Percentiles rank a stretch among this genome's conserved stretches.
These are phyloP conservation scores for Globisporangium apiculatum DNA, from an alignment of 352 stramenopile genomes.

Conservation along the genomic window DNA sequence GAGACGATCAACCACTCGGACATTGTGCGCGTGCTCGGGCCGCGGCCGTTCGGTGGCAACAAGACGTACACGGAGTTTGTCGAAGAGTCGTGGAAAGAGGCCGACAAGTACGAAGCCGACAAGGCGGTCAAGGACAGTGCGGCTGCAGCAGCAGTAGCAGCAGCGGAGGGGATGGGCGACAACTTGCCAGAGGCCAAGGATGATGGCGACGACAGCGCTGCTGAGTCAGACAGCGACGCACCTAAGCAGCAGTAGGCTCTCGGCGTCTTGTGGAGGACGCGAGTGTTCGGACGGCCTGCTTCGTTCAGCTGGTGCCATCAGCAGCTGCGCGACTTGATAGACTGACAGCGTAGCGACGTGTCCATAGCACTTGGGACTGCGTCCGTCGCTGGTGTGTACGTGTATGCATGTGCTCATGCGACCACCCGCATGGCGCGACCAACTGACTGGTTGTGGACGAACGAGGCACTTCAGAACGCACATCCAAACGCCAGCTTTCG, in stretches of 20 bases:
- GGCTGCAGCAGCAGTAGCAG: conserved; percentile 9
- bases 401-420: too few species aligned
- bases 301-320: background rate
- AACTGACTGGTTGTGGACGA: too few species aligned
- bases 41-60: conserved; percentile 91
- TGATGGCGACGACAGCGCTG: conserved; percentile 27
- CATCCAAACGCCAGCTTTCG: too few species aligned
- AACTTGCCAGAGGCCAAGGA: conserved; percentile 3
- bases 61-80: conserved; percentile 96
- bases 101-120: conserved; percentile 72
- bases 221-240: conserved; percentile 18
- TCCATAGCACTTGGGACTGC: background rate
- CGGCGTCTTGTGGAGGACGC: too few species aligned
- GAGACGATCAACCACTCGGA: conserved; percentile 99
- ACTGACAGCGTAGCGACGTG: background rate
- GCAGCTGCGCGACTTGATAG: background rate
- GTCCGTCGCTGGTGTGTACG: too few species aligned
- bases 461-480: too few species aligned
- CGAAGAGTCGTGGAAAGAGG: conserved; percentile 83
- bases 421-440: too few species aligned
- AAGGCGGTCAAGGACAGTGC: conserved; percentile 34
- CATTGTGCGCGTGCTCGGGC: conserved; percentile 93
- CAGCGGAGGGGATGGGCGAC: conserved; percentile 14
- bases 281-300: too few species aligned
- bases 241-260: conserved; percentile 5